These are phyloP conservation scores for Rhynchosporium graminicola DNA, from an alignment of 2,329 filamentous ascomycete genomes.

Conservation along the genomic window DNA sequence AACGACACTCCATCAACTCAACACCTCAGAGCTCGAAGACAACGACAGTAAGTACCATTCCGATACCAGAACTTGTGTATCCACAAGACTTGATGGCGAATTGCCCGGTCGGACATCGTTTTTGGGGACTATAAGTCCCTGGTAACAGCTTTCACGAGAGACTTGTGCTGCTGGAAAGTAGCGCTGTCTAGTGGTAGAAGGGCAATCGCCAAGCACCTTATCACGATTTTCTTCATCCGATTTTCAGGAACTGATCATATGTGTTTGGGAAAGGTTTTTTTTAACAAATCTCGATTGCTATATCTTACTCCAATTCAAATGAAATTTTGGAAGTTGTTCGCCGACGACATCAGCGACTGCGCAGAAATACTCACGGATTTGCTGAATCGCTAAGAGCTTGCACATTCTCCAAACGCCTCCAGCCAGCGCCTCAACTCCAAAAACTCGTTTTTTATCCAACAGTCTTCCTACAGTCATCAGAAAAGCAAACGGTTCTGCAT, in stretches of 20 bases:
- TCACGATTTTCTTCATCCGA: background rate
- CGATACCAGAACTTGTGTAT: background rate
- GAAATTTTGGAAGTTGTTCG: background rate
- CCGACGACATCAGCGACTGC: background rate
- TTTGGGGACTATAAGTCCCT: background rate
- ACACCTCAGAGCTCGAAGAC: conserved; percentile 28
- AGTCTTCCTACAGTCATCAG: background rate
- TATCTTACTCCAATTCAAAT: background rate
- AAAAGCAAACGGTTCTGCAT: background rate
- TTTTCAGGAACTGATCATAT: background rate
- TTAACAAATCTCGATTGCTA: background rate
- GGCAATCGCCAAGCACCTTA: background rate
- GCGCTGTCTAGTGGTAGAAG: conserved; percentile 2
- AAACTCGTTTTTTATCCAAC: background rate
- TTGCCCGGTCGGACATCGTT: conserved; percentile 35
- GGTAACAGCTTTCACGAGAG: background rate
- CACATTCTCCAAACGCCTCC: background rate
- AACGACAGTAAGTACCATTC: conserved; percentile 16
- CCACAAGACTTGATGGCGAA: conserved; percentile 18
- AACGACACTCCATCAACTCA: conserved; percentile 37
- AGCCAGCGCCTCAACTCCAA: background rate
- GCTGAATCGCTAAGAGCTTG: background rate
- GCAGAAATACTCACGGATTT: background rate
- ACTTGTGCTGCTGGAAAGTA: conserved; percentile 1
- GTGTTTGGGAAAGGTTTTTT: too few relatives aligned